A percentile compares a stretch with the other conserved stretches of the same genome.
Evolutionary conservation across 2,329 filamentous ascomycete species (phyloP).

Genomic region (Xylariaceae sp.): DNA sequence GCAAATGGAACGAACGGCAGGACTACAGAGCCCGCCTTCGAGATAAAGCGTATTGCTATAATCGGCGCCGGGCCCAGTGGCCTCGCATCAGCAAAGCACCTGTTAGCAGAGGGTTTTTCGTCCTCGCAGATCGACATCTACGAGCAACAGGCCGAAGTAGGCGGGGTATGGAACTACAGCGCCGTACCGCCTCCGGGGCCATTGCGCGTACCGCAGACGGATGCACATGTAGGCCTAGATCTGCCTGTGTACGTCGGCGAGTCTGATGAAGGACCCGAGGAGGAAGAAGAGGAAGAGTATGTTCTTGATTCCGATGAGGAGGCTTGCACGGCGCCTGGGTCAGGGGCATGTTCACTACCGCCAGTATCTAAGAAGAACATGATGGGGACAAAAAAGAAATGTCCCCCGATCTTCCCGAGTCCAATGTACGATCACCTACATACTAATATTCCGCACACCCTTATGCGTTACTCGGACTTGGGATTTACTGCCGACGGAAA

Average conservation of each 20-base stretch:
- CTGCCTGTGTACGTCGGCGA: slow-evolving; percentile 59
- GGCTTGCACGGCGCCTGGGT: slow-evolving; percentile 25
- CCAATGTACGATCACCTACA: slow-evolving; percentile 83
- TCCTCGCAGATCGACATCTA: slow-evolving; percentile 78
- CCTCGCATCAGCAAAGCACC: slow-evolving; percentile 79
- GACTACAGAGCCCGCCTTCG: slow-evolving; percentile 43
- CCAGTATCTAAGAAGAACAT: slow-evolving; percentile 1
- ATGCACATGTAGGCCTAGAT: slow-evolving; percentile 66
- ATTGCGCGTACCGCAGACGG: slow-evolving; percentile 70
- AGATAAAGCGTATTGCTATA: slow-evolving; percentile 70
- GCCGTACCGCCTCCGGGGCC: slow-evolving; percentile 47
- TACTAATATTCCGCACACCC: slow-evolving; percentile 80
- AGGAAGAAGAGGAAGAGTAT: slow-evolving; percentile 21
- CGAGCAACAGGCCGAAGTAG: slow-evolving; percentile 78
- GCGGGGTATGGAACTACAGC: slow-evolving; percentile 87
- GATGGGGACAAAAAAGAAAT: slow-evolving; percentile 14
- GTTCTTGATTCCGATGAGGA: slow-evolving; percentile 30
- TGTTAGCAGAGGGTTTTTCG: slow-evolving; percentile 65
- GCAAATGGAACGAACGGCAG: not conserved
- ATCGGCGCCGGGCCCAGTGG: slow-evolving; percentile 85
- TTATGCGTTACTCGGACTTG: slow-evolving; percentile 82
- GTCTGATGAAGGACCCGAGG: slow-evolving; percentile 26
- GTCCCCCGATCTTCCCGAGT: slow-evolving; percentile 71
- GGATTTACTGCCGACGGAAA: slow-evolving; percentile 59
- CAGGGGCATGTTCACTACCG: slow-evolving; percentile 23